Conservation (phyloP, 2,329 filamentous ascomycete genomes). For the Nemania serpens region DNA sequence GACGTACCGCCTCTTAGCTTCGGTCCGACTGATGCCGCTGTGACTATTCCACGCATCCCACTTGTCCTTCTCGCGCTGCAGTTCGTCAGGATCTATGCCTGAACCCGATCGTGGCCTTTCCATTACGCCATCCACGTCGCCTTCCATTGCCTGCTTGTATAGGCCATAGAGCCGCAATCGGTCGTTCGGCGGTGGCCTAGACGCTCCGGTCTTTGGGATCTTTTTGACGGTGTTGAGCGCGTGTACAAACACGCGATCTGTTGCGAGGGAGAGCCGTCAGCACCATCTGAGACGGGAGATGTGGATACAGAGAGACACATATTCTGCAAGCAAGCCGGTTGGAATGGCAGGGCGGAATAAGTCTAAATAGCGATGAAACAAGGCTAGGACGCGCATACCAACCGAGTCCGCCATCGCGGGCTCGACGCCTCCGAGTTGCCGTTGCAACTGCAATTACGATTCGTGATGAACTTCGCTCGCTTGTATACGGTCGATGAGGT, state of each 20-base stretch:
- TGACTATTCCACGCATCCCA: constrained; percentile 97
- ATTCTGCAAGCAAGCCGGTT: not conserved
- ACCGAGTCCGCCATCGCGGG: constrained; percentile 57
- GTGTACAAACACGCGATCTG: constrained; percentile 98
- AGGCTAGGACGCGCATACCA: constrained; percentile 43
- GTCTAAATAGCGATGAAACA: not conserved
- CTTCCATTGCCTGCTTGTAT: constrained; percentile 99
- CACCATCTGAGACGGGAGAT: not conserved
- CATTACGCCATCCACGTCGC: constrained; percentile 93
- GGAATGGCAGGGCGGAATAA: not conserved
- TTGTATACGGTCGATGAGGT: not conserved
- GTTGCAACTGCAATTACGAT: constrained; percentile 17
- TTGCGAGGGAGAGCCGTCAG: constrained; percentile 13
- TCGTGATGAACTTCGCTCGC: not conserved
- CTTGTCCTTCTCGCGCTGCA: constrained; percentile 66
- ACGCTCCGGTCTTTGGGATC: constrained; percentile 89
- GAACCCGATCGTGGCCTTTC: constrained; percentile 68
- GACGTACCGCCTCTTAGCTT: constrained; percentile 93
- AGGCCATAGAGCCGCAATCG: constrained; percentile 93
- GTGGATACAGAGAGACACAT: too few relatives aligned
- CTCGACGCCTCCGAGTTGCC: constrained; percentile 22
- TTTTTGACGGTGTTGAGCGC: constrained; percentile 98
- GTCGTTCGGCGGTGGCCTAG: constrained; percentile 82
- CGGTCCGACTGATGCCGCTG: constrained; percentile 79
- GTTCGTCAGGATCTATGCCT: constrained; percentile 56